phyloP scores from a whole-genome alignment of 139 green algal species.

The Chlamydomonas incerta region DNA sequence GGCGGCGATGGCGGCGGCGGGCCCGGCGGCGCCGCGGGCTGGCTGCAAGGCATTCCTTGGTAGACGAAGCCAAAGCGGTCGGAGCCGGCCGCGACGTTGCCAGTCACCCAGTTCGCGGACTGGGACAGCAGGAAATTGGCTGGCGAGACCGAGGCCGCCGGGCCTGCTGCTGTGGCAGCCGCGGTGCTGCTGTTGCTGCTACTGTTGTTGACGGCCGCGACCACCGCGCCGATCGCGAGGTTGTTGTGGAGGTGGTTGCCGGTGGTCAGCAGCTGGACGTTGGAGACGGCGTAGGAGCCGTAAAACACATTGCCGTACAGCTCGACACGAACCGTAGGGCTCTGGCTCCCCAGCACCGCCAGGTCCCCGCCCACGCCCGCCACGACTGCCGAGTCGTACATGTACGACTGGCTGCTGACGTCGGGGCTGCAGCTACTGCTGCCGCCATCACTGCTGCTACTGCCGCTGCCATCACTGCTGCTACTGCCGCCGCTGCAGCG shows the following conservation, averaged over 20 bases:
- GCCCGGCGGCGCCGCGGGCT: neutral
- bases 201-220: neutral
- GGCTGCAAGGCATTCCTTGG: neutral
- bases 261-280: conserved; percentile 29
- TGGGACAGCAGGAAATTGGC: conserved; percentile 37
- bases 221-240: conserved; percentile 48
- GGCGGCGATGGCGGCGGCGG: neutral
- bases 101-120: conserved; percentile 39
- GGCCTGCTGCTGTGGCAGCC: too few relatives aligned
- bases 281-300: conserved; percentile 49
- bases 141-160: neutral
- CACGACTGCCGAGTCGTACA: neutral
- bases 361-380: neutral
- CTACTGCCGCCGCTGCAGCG: too few relatives aligned
- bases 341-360: neutral
- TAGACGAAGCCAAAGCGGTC: conserved; percentile 64
- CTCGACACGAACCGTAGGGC: neutral
- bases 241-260: conserved; percentile 39
- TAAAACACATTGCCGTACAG: conserved; percentile 46
- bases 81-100: conserved; percentile 64
- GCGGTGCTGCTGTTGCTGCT: neutral
- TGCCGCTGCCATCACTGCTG: neutral
- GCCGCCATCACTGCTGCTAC: neutral
- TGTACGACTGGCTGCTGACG: neutral
- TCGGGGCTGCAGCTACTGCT: neutral